Conservation (phyloP, 225 moss, liverwort and hornwort species). For the Pleurozium schreberi region DNA sequence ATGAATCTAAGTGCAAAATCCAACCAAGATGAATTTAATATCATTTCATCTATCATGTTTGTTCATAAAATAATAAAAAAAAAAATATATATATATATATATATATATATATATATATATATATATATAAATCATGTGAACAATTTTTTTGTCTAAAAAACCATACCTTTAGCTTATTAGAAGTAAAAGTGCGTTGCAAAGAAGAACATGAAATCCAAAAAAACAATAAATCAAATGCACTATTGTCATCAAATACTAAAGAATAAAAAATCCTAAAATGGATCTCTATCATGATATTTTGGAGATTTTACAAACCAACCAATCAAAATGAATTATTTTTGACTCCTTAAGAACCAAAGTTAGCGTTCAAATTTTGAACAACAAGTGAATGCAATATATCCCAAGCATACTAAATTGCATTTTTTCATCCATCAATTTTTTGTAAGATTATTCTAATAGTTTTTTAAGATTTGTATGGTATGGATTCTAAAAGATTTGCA, state of each 20-base stretch:
- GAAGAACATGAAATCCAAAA: no score
- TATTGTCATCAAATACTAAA: no score
- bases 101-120: no score
- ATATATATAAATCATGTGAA: not conserved
- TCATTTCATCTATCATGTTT: not conserved
- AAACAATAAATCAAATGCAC: not conserved
- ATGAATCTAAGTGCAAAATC: no score
- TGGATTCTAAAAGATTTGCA: not conserved
- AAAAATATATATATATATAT: no score
- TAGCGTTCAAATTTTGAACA: not conserved
- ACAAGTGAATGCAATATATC: rapidly evolving
- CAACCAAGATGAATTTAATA: not conserved
- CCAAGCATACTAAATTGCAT: not conserved
- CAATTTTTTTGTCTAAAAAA: not conserved
- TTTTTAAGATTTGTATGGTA: no score
- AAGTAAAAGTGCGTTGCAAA: not conserved
- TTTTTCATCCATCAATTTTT: not conserved
- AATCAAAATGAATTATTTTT: not conserved
- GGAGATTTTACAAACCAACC: rapidly evolving
- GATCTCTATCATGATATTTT: not conserved
- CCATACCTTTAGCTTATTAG: not conserved
- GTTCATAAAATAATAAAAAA: not conserved
- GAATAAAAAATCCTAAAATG: not conserved
- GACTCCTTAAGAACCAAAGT: no score
- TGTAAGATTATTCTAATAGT: rapidly evolving